A percentile compares a stretch with the other conserved stretches of the same genome.
phyloP scores from a whole-genome alignment of 106 monocot species.

The Narthecium ossifragum region DNA sequence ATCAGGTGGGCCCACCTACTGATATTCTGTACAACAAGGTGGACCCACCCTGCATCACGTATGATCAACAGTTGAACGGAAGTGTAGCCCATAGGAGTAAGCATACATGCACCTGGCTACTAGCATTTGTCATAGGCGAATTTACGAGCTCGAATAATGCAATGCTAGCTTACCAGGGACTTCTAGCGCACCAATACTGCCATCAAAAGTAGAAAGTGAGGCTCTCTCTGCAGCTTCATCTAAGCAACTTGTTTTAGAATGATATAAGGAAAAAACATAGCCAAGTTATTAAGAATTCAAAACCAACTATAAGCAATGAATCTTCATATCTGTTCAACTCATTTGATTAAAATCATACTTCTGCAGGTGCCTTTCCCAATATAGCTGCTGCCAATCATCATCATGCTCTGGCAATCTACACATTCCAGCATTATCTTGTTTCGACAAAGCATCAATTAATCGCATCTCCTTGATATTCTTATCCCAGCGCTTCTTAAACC shows the following conservation, averaged over 20 bases:
- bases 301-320: neutral
- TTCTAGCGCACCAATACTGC: conserved; percentile 23
- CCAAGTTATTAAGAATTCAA: neutral
- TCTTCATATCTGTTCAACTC: neutral
- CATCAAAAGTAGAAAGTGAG: conserved; percentile 48
- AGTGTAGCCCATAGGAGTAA: too few relatives aligned
- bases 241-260: conserved; percentile 33
- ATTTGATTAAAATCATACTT: too few relatives aligned
- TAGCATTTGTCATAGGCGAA: too few relatives aligned
- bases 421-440: neutral
- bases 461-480: conserved; percentile 3
- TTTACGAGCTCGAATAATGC: too few relatives aligned
- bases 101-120: too few relatives aligned
- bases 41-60: too few relatives aligned
- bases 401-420: neutral
- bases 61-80: too few relatives aligned
- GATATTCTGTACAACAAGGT: too few relatives aligned
- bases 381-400: conserved; percentile 40
- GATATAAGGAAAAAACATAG: too few relatives aligned
- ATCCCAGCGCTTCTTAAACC: conserved; percentile 26
- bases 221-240: conserved; percentile 61
- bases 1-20: too few relatives aligned
- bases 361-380: conserved; percentile 41
- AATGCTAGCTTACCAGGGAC: conserved; percentile 30
- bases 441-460: neutral